Conservation (phyloP, 2,329 filamentous ascomycete genomes). For the Eutypa lata region DNA sequence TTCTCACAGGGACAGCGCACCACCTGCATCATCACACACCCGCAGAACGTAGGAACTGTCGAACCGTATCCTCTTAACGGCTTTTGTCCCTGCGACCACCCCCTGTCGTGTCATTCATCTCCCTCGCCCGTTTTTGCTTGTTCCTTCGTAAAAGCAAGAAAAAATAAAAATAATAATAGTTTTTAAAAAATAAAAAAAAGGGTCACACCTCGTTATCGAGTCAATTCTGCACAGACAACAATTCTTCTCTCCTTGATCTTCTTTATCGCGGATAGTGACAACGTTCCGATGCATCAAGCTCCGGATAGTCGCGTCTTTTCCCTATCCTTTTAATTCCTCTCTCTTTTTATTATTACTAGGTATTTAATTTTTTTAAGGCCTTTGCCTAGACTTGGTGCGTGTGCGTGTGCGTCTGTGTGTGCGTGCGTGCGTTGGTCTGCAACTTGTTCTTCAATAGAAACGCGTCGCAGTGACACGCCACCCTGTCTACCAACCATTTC, state of each 20-base stretch:
- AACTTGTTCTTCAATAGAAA: neutral
- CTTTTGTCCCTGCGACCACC: neutral
- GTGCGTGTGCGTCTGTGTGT: neutral
- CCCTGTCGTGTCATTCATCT: neutral
- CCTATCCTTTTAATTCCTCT: slow-evolving; percentile 19
- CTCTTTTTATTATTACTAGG: slow-evolving; percentile 7
- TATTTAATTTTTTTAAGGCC: slow-evolving; percentile 6
- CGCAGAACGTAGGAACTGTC: neutral
- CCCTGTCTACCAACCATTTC: neutral
- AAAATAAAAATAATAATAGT: neutral
- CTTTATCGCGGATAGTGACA: slow-evolving; percentile 11
- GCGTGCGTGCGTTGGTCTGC: neutral
- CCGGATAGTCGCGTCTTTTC: slow-evolving; percentile 16
- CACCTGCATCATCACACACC: neutral
- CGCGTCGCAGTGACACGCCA: neutral
- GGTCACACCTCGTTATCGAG: neutral
- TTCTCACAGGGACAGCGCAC: neutral
- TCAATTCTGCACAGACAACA: slow-evolving; percentile 8
- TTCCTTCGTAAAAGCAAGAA: neutral
- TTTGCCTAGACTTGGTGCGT: neutral
- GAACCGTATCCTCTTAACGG: neutral
- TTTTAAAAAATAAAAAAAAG: neutral
- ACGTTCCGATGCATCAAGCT: slow-evolving; percentile 9
- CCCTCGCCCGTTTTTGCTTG: neutral
- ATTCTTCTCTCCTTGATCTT: slow-evolving; percentile 9